Base-by-base conservation (phyloP, 2,329 filamentous ascomycete species). In the Remersonia thermophila region DNA sequence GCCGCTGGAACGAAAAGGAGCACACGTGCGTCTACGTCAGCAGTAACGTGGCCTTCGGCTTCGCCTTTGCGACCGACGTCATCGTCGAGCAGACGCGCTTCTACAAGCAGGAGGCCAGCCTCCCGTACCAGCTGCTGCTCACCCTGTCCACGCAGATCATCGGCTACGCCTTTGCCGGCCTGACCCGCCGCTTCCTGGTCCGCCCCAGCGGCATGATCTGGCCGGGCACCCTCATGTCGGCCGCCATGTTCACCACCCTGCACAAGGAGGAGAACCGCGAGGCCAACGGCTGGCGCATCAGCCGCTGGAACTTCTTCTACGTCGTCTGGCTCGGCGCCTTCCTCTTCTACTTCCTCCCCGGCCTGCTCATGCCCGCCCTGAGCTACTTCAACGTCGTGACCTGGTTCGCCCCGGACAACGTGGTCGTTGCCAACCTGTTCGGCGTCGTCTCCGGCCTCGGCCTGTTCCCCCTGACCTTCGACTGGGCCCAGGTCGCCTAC, bases 61-160 rank as follows among this genome's bases (percentile, higher is more conserved):
- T 91, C 58, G 83, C 84, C 17, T 91, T 91, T 58, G 83, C 83
- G 7, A 91, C 84, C 18, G 83, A 91, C 61, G 80, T 91, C 40
- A 91, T 93, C 47, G 83, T 93, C 36, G 84, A 93, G 56, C 85
- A 93, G 61, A 84, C 83, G 17, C 77, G 83, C 42, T 93, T 93
- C 57, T 93, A 93, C 59, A 77, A 84, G 36, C 85, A 93, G 55
- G 72, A 86, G 31, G 77, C 80, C 7, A 71, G 74, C 25, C 76
- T 93, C 30, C 55, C 71, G 8, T 93, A 93, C 52, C 83, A 93
- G 56, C 63, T 93, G 7, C 67, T 93, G 13, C 73, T 93, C 29
- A 91, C 82, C 1, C 67, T 93, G 12, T 91, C 84, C 3, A 91
- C 84, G 0, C 85, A 93, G 54, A 83, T 91, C 18, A 63, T 93